Evolutionary conservation across 768 basidiomycete species (phyloP).

Genomic region (Lentinula raphanica): DNA sequence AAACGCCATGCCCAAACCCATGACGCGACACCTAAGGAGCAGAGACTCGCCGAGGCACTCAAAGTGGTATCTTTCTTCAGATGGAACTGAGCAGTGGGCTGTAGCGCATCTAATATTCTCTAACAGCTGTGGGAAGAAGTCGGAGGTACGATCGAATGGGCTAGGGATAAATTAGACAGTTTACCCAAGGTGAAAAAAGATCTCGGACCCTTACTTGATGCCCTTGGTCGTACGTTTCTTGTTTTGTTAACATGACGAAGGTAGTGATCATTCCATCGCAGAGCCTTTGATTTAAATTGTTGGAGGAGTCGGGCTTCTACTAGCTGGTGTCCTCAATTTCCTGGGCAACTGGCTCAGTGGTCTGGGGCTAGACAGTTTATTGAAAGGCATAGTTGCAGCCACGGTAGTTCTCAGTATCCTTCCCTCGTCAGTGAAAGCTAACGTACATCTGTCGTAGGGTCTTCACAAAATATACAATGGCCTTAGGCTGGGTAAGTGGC

Average conservation of each 20-base stretch:
- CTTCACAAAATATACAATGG: slow-evolving; percentile 30
- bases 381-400: slow-evolving; percentile 27
- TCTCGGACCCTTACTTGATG: slow-evolving; percentile 32
- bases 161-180: slow-evolving; percentile 28
- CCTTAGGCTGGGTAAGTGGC: slow-evolving; percentile 27
- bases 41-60: slow-evolving; percentile 32
- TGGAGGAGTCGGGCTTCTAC: slow-evolving; percentile 29
- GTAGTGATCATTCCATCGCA: slow-evolving; percentile 3
- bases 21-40: slow-evolving; percentile 31
- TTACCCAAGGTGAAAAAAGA: slow-evolving; percentile 35
- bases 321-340: slow-evolving; percentile 31
- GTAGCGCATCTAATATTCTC: neutral
- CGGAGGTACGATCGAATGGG: slow-evolving; percentile 34
- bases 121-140: slow-evolving; percentile 30
- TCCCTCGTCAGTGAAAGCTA: neutral
- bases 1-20: slow-evolving; percentile 30
- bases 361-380: slow-evolving; percentile 26
- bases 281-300: slow-evolving; percentile 34
- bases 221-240: slow-evolving; percentile 27
- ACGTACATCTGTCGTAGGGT: slow-evolving; percentile 17
- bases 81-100: neutral
- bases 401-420: slow-evolving; percentile 17
- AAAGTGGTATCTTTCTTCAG: slow-evolving; percentile 24
- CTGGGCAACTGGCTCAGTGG: slow-evolving; percentile 28
- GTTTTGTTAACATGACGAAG: neutral